A percentile compares a stretch with the other conserved stretches of the same genome.
These are phyloP conservation scores for Lentinula sp. DNA, from an alignment of 768 basidiomycete species.

Conservation along the genomic window DNA sequence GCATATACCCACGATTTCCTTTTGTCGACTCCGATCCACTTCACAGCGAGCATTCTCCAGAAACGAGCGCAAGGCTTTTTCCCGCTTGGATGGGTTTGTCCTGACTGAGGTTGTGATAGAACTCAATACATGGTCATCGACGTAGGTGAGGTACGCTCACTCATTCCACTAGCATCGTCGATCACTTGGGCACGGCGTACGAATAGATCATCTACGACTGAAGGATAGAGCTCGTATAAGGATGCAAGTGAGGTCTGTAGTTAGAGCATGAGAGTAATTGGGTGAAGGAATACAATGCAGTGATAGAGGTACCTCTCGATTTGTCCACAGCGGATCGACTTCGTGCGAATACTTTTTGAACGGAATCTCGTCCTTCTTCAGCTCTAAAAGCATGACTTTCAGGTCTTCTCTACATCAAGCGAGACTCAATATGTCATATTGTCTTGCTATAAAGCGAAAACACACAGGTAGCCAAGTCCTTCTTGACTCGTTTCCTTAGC, in stretches of 20 bases:
- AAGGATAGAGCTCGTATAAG: conserved; percentile 20
- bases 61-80: conserved; percentile 21
- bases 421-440: not conserved
- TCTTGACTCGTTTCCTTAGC: conserved; percentile 21
- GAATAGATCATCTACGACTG: conserved; percentile 26
- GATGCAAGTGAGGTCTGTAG: conserved; percentile 16
- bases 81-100: conserved; percentile 18
- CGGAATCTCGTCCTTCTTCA: conserved; percentile 21
- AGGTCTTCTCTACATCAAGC: conserved; percentile 22
- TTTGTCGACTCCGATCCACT: conserved; percentile 26
- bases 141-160: conserved; percentile 12
- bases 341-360: conserved; percentile 20
- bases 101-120: conserved; percentile 16
- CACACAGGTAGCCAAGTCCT: conserved; percentile 25
- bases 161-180: conserved; percentile 29
- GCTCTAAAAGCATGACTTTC: conserved; percentile 17
- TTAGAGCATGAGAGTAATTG: not conserved
- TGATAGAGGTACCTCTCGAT: conserved; percentile 18
- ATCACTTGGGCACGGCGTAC: conserved; percentile 25
- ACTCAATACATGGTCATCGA: too few species aligned
- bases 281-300: not conserved
- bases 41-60: conserved; percentile 26
- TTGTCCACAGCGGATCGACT: conserved; percentile 15
- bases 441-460: not conserved
- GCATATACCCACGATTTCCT: conserved; percentile 25